Percentiles rank a stretch among this genome's conserved stretches.
These are phyloP conservation scores for Pleodorina starrii DNA, from an alignment of 139 green algal species.

Conservation along the genomic window DNA sequence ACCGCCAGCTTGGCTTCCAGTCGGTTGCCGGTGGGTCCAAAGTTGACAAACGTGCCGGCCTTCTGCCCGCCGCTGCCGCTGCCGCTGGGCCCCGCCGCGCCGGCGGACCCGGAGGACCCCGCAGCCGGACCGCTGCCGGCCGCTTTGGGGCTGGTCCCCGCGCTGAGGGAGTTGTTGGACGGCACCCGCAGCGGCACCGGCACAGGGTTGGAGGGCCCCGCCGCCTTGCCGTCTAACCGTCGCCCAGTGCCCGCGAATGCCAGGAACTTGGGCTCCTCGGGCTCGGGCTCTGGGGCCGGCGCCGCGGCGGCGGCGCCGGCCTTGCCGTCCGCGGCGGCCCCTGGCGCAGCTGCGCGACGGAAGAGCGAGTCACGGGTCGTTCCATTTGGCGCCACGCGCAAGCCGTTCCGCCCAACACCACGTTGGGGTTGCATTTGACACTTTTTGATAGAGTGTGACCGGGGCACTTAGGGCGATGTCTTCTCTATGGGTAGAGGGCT, in stretches of 20 bases:
- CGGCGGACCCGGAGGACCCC: neutral
- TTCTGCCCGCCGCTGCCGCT: constrained; percentile 47
- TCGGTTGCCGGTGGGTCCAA: constrained; percentile 72
- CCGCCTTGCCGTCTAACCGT: constrained; percentile 88
- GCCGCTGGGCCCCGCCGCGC: neutral
- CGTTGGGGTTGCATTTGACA: no score
- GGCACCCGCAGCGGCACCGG: constrained; percentile 46
- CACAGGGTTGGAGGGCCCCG: constrained; percentile 47
- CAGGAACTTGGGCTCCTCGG: constrained; percentile 77
- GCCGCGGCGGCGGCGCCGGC: neutral
- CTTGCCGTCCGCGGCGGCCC: constrained; percentile 15
- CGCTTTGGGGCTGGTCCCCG: neutral
- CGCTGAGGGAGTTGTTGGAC: neutral
- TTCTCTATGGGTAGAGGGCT: no score
- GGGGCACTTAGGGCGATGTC: no score
- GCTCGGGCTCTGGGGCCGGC: constrained; percentile 40
- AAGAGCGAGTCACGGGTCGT: no score
- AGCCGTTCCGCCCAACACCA: no score
- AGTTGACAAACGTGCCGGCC: constrained; percentile 77
- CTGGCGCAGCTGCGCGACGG: constrained; percentile 2
- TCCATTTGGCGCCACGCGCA: no score
- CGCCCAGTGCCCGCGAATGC: constrained; percentile 84
- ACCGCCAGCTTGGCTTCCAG: constrained; percentile 75
- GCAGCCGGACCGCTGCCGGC: neutral
- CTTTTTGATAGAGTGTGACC: no score